Percentiles rank a stretch among this genome's conserved stretches.
phyloP scores from a whole-genome alignment of 257 asterid species.

The Ilex aquifolium region DNA sequence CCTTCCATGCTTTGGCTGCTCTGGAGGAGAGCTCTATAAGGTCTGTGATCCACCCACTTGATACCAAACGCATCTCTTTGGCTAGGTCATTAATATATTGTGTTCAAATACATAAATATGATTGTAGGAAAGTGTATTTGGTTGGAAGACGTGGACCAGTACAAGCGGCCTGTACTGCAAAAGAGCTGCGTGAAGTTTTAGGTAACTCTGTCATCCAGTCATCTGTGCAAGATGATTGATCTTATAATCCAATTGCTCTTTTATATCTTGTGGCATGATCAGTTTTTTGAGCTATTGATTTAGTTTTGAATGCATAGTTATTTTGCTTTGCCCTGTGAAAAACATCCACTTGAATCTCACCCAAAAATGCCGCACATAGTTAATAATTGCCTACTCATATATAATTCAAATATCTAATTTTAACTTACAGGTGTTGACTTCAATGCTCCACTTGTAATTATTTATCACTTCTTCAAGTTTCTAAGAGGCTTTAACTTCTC shows the following conservation, averaged over 20 bases:
- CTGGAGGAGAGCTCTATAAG: constrained; percentile 70
- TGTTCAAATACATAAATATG: constrained; percentile 11
- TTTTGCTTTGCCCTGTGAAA: too few relatives aligned
- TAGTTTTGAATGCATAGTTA: too few relatives aligned
- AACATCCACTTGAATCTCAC: neutral
- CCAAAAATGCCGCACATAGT: too few relatives aligned
- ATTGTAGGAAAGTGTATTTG: constrained; percentile 76
- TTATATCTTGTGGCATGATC: neutral
- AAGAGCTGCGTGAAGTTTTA: constrained; percentile 85
- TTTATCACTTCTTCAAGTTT: neutral
- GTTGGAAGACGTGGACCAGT: constrained; percentile 99
- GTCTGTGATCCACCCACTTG: constrained; percentile 25
- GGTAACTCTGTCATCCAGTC: constrained; percentile 30
- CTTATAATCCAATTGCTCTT: neutral
- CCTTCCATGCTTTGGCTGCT: constrained; percentile 76
- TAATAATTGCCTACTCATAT: too few relatives aligned
- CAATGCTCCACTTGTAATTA: too few relatives aligned
- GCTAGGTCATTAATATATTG: constrained; percentile 1
- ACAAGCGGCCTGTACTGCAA: constrained; percentile 93
- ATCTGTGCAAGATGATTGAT: neutral
- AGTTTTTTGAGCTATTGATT: neutral
- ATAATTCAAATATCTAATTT: too few relatives aligned
- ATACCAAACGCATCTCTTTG: neutral
- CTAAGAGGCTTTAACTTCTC: constrained; percentile 3
- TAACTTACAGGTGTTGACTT: too few relatives aligned